Base-by-base conservation (phyloP, 2,329 filamentous ascomycete species). In the Sphaerostilbella broomeana region DNA sequence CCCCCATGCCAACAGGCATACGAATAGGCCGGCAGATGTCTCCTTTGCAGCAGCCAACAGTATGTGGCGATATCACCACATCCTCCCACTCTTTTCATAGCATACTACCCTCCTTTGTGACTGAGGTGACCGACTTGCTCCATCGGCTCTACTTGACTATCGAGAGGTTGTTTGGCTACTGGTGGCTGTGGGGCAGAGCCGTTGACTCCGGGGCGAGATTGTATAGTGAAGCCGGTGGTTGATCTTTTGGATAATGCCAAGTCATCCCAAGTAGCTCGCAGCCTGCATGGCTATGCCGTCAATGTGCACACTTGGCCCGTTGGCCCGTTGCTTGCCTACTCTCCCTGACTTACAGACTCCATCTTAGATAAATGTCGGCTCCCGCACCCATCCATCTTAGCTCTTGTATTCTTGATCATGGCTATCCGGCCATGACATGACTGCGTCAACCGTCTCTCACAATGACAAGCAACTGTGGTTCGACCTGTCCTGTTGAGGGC, bases 391-490 rank as follows among this genome's bases (percentile, higher is more conserved):
- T 22, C 17, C 38, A 35, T 35, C 31, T 29, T 40, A 20, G 3
- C 18, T 22, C 27, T 11, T 29, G 32, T 31, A 38, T 43, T 47
- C 39, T n/a, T 26, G 26, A 16, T 36, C 28, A 24, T 35, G 24
- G 24, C 27, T 25, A 40, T 35, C 28, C 44, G 42, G 45, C 43
- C 44, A 40, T 49, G 48, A 42, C 46, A 57, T 57, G 56, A 55
- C 26, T 40, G 46, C 35, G 33, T 47, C 43, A 42, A 46, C 45
- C 34, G 51, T 35, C 38, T 31, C 28, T 39, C 47, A 55, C 38
- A 25, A 65, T 65, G 63, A 52, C 60, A 48, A 55, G 49, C 42
- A 52, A 56, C 47, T 64, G 63, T 50, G 55, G 54, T 39, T 51
- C 51, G n/a, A 51, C 49, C 34, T 67, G 63, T 43, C 62, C 60